These are phyloP conservation scores for Ustilago esculenta DNA, from an alignment of 1,284 basidiomycete species.

Conservation along the genomic window DNA sequence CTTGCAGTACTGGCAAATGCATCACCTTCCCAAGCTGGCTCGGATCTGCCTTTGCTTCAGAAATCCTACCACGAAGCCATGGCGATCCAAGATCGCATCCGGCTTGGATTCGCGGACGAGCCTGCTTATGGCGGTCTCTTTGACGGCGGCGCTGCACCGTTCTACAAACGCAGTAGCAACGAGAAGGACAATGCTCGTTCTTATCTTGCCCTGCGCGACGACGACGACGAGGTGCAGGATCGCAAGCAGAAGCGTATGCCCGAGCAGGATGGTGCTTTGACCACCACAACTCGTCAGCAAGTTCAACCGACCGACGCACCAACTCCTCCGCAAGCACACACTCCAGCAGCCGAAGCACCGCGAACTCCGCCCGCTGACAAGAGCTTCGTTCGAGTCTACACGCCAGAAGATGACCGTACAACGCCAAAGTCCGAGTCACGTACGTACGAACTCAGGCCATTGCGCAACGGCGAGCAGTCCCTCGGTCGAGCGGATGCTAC, in stretches of 20 bases:
- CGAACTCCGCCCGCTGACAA: slow-evolving; percentile 22
- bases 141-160: slow-evolving; percentile 3
- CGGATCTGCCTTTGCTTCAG: slow-evolving; percentile 15
- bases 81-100: slow-evolving; percentile 18
- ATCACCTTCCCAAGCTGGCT: slow-evolving; percentile 3
- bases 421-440: slow-evolving; percentile 7
- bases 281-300: background rate
- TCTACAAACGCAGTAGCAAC: background rate
- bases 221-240: slow-evolving; percentile 15
- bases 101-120: slow-evolving; percentile 4
- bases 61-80: slow-evolving; percentile 26
- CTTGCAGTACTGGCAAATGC: slow-evolving; percentile 4
- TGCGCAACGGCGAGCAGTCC: background rate
- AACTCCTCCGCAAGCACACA: background rate
- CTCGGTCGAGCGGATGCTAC: background rate
- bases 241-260: background rate
- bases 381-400: slow-evolving; percentile 20
- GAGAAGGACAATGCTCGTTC: slow-evolving; percentile 2
- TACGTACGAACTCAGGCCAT: slow-evolving; percentile 6
- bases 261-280: background rate
- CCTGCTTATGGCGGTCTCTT: slow-evolving; percentile 22
- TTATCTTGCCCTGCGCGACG: slow-evolving; percentile 35
- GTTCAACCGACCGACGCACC: background rate
- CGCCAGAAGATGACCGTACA: slow-evolving; percentile 13
- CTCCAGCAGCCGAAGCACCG: background rate